Evolutionary conservation across 306 rosid genomes (phyloP).

Genomic region (Clitoria ternatea): DNA sequence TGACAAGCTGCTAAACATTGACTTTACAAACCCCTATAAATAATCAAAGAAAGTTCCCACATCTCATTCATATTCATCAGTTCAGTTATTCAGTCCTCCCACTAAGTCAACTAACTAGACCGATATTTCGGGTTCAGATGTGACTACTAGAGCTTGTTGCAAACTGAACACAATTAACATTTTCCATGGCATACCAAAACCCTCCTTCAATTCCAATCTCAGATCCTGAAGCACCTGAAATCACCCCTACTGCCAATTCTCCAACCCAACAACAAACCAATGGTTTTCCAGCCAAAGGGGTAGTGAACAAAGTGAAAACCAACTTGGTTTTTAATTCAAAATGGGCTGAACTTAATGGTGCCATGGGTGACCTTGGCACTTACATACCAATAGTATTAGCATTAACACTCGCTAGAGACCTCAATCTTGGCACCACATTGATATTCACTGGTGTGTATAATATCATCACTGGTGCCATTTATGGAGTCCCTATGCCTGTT

Average conservation of each 20-base stretch:
- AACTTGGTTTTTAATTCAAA: constrained; percentile 23
- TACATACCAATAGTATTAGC: constrained; percentile 25
- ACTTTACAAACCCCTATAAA: neutral
- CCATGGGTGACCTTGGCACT: constrained; percentile 36
- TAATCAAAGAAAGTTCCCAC: neutral
- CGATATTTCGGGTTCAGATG: neutral
- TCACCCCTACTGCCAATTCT: neutral
- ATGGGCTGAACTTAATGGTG: constrained; percentile 31
- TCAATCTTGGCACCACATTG: constrained; percentile 20
- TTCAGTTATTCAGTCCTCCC: too few species aligned
- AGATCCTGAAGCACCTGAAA: constrained; percentile 21
- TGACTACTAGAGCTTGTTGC: too few species aligned
- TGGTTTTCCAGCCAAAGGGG: neutral
- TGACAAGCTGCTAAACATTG: neutral
- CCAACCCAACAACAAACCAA: neutral
- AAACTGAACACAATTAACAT: neutral
- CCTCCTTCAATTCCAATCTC: constrained; percentile 3
- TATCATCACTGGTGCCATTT: constrained; percentile 25
- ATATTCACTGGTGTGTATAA: constrained; percentile 24
- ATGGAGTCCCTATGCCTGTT: constrained; percentile 33
- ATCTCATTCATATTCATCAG: neutral
- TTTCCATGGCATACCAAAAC: constrained; percentile 20
- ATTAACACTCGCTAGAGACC: constrained; percentile 30
- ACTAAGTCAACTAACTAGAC: neutral
- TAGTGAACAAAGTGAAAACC: neutral